Conservation (phyloP, 202 grass and related monocot genomes). For the Panicum hallii region DNA sequence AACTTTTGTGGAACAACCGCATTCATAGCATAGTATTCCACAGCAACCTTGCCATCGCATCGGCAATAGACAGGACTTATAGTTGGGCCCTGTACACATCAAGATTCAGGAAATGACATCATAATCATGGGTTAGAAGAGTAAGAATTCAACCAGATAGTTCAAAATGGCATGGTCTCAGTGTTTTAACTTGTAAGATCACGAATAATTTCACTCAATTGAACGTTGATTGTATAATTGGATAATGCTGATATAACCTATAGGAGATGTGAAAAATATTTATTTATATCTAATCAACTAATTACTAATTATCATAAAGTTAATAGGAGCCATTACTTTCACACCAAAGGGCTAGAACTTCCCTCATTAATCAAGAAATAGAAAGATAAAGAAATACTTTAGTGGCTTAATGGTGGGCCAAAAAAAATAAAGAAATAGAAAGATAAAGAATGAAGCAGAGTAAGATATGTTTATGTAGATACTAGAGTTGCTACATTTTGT, state of each 20-base stretch:
- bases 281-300: neutral
- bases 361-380: neutral
- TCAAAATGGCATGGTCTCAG: neutral
- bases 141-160: constrained; percentile 10
- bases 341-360: neutral
- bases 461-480: constrained; percentile 25
- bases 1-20: constrained; percentile 82
- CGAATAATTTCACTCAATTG: neutral
- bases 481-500: constrained; percentile 1
- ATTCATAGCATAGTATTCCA: constrained; percentile 82
- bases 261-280: constrained; percentile 6
- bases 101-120: constrained; percentile 40
- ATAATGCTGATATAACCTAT: neutral
- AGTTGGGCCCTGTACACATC: constrained; percentile 83
- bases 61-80: constrained; percentile 86
- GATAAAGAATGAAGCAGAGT: neutral
- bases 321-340: neutral
- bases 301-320: neutral
- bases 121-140: constrained; percentile 10
- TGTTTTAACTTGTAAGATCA: constrained; percentile 5
- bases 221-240: constrained; percentile 3
- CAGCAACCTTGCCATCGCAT: constrained; percentile 62
- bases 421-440: neutral
- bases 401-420: neutral
- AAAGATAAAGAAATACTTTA: neutral